Evolutionary conservation across 805 yeast genomes (phyloP), one percentile per base, ranked within the genome.

Genomic region (Yamadazyma phyllophila): DNA sequence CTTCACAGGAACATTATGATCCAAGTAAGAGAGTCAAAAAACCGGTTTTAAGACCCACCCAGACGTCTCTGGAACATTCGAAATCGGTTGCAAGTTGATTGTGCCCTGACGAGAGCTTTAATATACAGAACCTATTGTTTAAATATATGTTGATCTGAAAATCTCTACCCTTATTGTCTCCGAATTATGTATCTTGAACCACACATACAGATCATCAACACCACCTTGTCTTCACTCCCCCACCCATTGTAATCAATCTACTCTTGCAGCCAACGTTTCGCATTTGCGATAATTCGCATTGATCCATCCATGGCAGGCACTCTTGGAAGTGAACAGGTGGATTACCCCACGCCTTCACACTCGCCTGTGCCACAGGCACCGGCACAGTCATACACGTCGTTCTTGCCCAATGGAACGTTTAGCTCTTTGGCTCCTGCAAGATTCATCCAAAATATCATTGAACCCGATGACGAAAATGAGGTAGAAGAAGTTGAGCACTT

Each of bases 401-500:
- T 38, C 36, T 7, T 33, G 11, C 46, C 50, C 11, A 34, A 17
- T 9, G 43, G 38, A 2, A 33, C 44, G 8, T 26, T 50, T 11
- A 38, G 45, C 17, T 27, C 37, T 8, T 36, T 44, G n/a, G 50
- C 48, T 8, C 55, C 55, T 12, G 55, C 51, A 5, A 34, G 45
- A 29, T 30, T 51, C 35, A 26, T 51, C 7, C 38, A 39, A 13
- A 43, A 27, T n/a, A 43, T 49, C 13, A 27, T 51, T 1, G 41
- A 44, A 2, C 55, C 56, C 34, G 60, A 55, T 24, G 73, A 76
- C 36, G 79, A 73, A 42, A 76, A 77, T 45, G 76, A 67, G 49
- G 61, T 65, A 2, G 85, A 82, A 53, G 76, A 76, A 8, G 80
- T 84, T 11, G 90, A 85, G 51, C 85, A 82, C 55, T 84, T 86